Evolutionary conservation across 176 grass and related monocot species (phyloP), one percentile per base, ranked within the genome.

Genomic region (Alopecurus myosuroides): DNA sequence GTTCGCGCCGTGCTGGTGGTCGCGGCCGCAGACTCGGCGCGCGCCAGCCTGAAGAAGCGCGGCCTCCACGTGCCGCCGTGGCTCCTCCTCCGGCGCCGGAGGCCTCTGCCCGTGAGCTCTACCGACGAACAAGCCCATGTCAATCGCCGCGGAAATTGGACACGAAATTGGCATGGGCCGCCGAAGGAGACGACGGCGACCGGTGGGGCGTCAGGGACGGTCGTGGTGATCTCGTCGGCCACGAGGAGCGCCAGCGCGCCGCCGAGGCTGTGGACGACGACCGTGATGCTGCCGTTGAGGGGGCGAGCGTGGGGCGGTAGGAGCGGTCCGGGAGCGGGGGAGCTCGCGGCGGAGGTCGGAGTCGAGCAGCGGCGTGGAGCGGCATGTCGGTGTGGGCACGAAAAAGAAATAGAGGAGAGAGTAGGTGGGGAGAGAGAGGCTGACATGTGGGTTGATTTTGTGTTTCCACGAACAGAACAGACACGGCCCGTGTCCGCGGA

Each of bases 321-420:
- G 86, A 93, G 3, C 95, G 88, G 79, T 94, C 95, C 53, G 95
- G 92, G 48, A 97, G 92, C 95, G 91, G 64, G 95, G 85, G 9
- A 98, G 88, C 88, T 98, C 95, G 11, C 93, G 90, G 11, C 95
- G 95, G 69, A 98, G 89, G 80, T 98, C 88, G 66, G 94, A 94
- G 42, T 98, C 91, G 34, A 98, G 86, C 33, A n/a, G n/a, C n/a
- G n/a, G n/a, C n/a, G n/a, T n/a, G n/a, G n/a, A n/a, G n/a, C n/a
- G n/a, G n/a, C n/a, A n/a, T n/a, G n/a, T n/a, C n/a, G n/a, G n/a
- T n/a, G n/a, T n/a, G n/a, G n/a, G n/a, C n/a, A n/a, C n/a, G n/a
- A n/a, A n/a, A n/a, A n/a, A n/a, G n/a, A n/a, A n/a, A n/a, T n/a
- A n/a, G n/a, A n/a, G n/a, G n/a, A n/a, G n/a, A n/a, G n/a, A n/a